These are phyloP conservation scores for Iodosphaeria phyllophila DNA, from an alignment of 2,329 filamentous ascomycete species.

Conservation along the genomic window DNA sequence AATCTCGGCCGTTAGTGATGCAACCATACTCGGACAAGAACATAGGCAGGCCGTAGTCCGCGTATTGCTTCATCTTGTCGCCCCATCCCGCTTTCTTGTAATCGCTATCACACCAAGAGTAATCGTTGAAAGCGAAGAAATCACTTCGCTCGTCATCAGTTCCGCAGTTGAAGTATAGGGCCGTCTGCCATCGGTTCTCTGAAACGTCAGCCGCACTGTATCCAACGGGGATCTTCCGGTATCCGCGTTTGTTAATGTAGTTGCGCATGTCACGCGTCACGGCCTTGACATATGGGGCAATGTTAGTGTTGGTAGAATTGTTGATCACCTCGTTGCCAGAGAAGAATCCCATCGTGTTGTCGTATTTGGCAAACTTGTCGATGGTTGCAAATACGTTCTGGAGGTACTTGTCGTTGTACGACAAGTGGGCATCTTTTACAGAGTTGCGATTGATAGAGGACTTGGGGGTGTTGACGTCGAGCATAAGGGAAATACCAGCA, in stretches of 20 bases:
- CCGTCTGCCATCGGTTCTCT: slow-evolving; percentile 71
- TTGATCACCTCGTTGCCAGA: slow-evolving; percentile 71
- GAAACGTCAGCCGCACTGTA: slow-evolving; percentile 68
- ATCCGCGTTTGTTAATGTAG: slow-evolving; percentile 42
- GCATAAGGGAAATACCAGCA: slow-evolving; percentile 79
- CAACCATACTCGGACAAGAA: slow-evolving; percentile 96
- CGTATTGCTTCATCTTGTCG: slow-evolving; percentile 74
- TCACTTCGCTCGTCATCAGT: slow-evolving; percentile 67
- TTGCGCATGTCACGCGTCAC: slow-evolving; percentile 60
- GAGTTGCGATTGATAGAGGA: slow-evolving; percentile 85
- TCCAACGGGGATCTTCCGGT: slow-evolving; percentile 53
- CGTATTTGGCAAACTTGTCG: slow-evolving; percentile 64
- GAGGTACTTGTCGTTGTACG: slow-evolving; percentile 77
- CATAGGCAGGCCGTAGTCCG: slow-evolving; percentile 70
- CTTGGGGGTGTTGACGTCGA: slow-evolving; percentile 77
- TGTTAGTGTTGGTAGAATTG: slow-evolving; percentile 36
- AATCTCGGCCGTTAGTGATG: slow-evolving; percentile 62
- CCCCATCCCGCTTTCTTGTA: slow-evolving; percentile 64
- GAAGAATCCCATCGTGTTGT: slow-evolving; percentile 77
- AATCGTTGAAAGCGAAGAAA: slow-evolving; percentile 82
- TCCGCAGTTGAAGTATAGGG: slow-evolving; percentile 87
- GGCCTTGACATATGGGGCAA: slow-evolving; percentile 61
- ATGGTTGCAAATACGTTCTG: slow-evolving; percentile 75
- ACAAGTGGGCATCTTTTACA: slow-evolving; percentile 45
- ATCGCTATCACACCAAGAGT: slow-evolving; percentile 64